These are phyloP conservation scores for Solanum virginianum DNA, from an alignment of 257 asterid species.

Conservation along the genomic window DNA sequence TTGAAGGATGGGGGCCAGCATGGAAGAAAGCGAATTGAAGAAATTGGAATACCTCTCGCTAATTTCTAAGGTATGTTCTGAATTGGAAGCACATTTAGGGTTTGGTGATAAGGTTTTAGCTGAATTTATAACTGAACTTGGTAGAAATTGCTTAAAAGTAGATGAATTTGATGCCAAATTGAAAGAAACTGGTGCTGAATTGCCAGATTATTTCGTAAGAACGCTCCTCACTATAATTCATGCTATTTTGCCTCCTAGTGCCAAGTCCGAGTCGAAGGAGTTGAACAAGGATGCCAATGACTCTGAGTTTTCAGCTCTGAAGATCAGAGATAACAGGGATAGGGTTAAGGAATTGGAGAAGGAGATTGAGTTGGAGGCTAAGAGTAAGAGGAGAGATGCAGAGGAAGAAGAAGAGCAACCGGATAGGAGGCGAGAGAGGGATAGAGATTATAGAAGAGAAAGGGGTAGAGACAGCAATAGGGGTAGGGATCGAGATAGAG, in stretches of 20 bases:
- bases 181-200: slow-evolving; percentile 62
- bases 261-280: slow-evolving; percentile 21
- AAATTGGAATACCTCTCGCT: slow-evolving; percentile 59
- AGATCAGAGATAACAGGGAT: slow-evolving; percentile 54
- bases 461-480: slow-evolving; percentile 18
- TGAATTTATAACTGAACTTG: slow-evolving; percentile 68
- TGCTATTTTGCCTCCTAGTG: slow-evolving; percentile 63
- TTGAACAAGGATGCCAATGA: slow-evolving; percentile 21
- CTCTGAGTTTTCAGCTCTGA: slow-evolving; percentile 40
- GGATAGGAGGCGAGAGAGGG: background rate
- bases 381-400: slow-evolving; percentile 20
- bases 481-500: slow-evolving; percentile 22
- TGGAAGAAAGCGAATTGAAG: slow-evolving; percentile 42
- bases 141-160: slow-evolving; percentile 38
- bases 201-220: slow-evolving; percentile 79
- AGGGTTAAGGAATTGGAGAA: slow-evolving; percentile 73
- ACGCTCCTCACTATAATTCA: slow-evolving; percentile 81
- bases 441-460: slow-evolving; percentile 5
- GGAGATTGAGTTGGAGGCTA: slow-evolving; percentile 67
- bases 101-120: slow-evolving; percentile 63
- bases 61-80: slow-evolving; percentile 78
- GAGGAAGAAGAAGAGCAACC: slow-evolving; percentile 10
- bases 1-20: slow-evolving; percentile 26
- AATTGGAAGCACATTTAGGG: slow-evolving; percentile 63
- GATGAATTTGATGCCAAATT: slow-evolving; percentile 50